Evolutionary conservation across 148 eudicot species (phyloP).

Genomic region (Diospyros kaki): DNA sequence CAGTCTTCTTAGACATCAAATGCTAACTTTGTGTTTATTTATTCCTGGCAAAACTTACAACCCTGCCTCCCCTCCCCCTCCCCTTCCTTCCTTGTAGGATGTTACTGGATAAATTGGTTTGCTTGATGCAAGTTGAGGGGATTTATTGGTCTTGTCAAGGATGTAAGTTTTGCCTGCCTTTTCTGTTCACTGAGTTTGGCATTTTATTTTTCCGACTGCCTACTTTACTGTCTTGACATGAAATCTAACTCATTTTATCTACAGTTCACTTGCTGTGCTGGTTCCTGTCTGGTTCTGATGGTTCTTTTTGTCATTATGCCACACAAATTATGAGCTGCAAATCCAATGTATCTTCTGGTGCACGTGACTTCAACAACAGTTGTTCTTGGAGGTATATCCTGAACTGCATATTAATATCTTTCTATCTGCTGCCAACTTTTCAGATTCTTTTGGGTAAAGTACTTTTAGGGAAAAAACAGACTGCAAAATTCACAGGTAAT

Average conservation of each 20-base stretch:
- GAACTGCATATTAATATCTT: not conserved
- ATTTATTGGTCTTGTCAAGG: slow-evolving; percentile 27
- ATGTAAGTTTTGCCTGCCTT: slow-evolving; percentile 25
- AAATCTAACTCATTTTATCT: slow-evolving; percentile 7
- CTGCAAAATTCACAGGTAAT: not conserved
- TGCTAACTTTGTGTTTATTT: not conserved
- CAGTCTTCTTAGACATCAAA: not conserved
- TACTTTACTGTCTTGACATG: not conserved
- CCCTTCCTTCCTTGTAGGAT: slow-evolving; percentile 20
- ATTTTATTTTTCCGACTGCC: not conserved
- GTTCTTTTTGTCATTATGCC: slow-evolving; percentile 19
- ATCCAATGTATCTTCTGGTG: slow-evolving; percentile 24
- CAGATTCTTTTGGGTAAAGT: not conserved
- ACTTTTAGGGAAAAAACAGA: not conserved
- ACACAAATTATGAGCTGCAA: slow-evolving; percentile 29
- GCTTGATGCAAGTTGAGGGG: slow-evolving; percentile 29
- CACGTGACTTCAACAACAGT: slow-evolving; percentile 28
- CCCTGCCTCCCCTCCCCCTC: not conserved
- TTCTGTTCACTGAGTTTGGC: not conserved
- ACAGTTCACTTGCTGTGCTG: slow-evolving; percentile 15
- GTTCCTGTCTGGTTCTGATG: slow-evolving; percentile 12
- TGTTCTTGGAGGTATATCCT: slow-evolving; percentile 44
- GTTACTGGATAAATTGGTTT: slow-evolving; percentile 21
- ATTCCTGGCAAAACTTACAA: slow-evolving; percentile 6
- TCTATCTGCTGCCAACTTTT: too few species aligned